These are phyloP conservation scores for Eimeria acervulina DNA, from an alignment of 169 alveolate genomes.

Conservation along the genomic window DNA sequence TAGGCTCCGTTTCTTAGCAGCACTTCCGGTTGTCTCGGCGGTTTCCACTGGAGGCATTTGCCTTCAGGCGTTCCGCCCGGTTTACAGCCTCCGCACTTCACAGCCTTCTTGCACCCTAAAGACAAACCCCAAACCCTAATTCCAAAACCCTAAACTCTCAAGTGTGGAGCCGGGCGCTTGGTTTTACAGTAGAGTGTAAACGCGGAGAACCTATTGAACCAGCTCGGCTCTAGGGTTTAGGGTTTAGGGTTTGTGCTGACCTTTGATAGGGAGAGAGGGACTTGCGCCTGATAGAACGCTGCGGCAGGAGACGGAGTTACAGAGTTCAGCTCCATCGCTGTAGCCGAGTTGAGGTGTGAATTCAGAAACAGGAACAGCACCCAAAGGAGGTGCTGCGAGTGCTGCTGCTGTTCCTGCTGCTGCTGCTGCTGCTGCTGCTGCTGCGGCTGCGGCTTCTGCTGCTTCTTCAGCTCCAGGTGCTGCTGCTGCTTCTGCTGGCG, in stretches of 20 bases:
- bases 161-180: not conserved
- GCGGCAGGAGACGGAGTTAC: constrained; percentile 30
- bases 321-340: constrained; percentile 29
- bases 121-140: not conserved
- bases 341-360: not conserved
- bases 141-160: not conserved
- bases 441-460: not conserved
- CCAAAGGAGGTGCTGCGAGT: not conserved
- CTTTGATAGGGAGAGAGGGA: constrained; percentile 6
- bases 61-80: not conserved
- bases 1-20: constrained; percentile 16
- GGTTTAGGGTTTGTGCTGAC: constrained; percentile 13
- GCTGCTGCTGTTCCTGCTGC: not conserved
- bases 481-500: constrained; percentile 11
- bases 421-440: constrained; percentile 22
- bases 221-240: not conserved
- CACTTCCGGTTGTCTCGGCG: constrained; percentile 6
- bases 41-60: not conserved
- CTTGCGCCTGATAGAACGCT: constrained; percentile 6
- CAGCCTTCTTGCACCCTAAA: not conserved
- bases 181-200: too few relatives aligned
- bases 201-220: too few relatives aligned
- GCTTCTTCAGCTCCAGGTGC: not conserved
- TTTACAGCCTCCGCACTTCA: constrained; percentile 2
- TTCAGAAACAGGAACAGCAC: not conserved